Conservation (phyloP, 306 rosid genomes). For the Malus domestica region DNA sequence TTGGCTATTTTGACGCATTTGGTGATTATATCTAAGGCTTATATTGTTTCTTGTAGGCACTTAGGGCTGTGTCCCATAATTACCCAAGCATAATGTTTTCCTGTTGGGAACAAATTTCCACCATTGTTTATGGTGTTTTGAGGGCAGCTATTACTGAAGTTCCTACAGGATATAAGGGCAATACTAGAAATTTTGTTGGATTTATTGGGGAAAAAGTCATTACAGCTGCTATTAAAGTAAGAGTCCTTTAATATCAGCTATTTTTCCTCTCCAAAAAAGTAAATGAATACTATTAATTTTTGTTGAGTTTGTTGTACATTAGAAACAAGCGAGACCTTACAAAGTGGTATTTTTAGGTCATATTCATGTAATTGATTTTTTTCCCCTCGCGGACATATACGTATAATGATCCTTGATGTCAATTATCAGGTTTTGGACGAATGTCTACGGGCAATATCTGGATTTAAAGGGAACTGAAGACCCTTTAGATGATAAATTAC, state of each 20-base stretch:
- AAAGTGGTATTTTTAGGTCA: background rate
- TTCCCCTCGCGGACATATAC: background rate
- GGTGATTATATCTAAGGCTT: background rate
- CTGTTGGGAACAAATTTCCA: slow-evolving; percentile 70
- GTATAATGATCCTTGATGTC: background rate
- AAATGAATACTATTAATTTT: background rate
- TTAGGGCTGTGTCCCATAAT: slow-evolving; percentile 76
- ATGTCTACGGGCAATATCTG: slow-evolving; percentile 82
- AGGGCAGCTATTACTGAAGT: slow-evolving; percentile 42
- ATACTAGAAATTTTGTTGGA: slow-evolving; percentile 30
- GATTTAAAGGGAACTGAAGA: slow-evolving; percentile 98
- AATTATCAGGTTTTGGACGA: slow-evolving; percentile 74
- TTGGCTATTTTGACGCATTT: background rate
- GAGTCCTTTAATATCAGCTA: background rate
- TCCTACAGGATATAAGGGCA: slow-evolving; percentile 44
- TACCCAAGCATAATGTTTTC: slow-evolving; percentile 61
- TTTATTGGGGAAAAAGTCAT: slow-evolving; percentile 56
- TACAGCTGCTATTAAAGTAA: slow-evolving; percentile 64
- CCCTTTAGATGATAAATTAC: slow-evolving; percentile 66
- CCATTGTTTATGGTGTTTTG: slow-evolving; percentile 44
- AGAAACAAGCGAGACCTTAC: background rate
- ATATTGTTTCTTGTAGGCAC: slow-evolving; percentile 48
- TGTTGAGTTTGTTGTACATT: background rate
- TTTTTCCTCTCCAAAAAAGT: background rate
- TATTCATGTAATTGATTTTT: background rate